phyloP scores from a whole-genome alignment of 2,329 filamentous ascomycete species.

The Arachnomyces sp. region DNA sequence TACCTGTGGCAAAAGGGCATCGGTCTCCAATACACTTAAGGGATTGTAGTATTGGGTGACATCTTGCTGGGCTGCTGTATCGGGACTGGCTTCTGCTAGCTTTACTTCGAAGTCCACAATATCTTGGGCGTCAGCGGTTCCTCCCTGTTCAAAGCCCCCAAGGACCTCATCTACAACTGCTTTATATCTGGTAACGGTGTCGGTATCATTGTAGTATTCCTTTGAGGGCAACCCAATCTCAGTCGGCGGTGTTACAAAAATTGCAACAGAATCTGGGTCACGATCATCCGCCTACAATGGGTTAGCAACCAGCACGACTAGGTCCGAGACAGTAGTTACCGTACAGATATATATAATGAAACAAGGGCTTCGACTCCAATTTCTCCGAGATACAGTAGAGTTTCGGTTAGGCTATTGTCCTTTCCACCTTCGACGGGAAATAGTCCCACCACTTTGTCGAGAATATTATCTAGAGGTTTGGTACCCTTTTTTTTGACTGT shows the following conservation, averaged over 20 bases:
- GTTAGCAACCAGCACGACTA: constrained; percentile 1
- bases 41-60: constrained; percentile 63
- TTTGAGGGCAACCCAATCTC: constrained; percentile 55
- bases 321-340: constrained; percentile 5
- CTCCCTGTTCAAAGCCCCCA: constrained; percentile 28
- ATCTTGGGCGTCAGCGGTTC: constrained; percentile 27
- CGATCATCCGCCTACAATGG: constrained; percentile 42
- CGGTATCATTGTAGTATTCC: constrained; percentile 52
- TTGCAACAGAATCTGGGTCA: constrained; percentile 47
- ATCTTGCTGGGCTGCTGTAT: constrained; percentile 52
- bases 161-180: constrained; percentile 36
- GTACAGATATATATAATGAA: constrained; percentile 25
- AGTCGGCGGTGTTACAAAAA: constrained; percentile 38
- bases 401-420: constrained; percentile 25
- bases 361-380: constrained; percentile 30
- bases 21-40: constrained; percentile 49
- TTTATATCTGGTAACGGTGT: constrained; percentile 47
- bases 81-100: constrained; percentile 52
- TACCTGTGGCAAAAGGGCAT: constrained; percentile 50
- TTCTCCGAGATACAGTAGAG: constrained; percentile 30
- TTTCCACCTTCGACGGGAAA: constrained; percentile 31
- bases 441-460: constrained; percentile 45
- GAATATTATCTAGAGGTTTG: constrained; percentile 48
- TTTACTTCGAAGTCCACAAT: constrained; percentile 54
- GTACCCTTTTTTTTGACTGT: constrained; percentile 49